These are phyloP conservation scores for Lepidium africanum DNA, from an alignment of 345 rosid species.

Conservation along the genomic window DNA sequence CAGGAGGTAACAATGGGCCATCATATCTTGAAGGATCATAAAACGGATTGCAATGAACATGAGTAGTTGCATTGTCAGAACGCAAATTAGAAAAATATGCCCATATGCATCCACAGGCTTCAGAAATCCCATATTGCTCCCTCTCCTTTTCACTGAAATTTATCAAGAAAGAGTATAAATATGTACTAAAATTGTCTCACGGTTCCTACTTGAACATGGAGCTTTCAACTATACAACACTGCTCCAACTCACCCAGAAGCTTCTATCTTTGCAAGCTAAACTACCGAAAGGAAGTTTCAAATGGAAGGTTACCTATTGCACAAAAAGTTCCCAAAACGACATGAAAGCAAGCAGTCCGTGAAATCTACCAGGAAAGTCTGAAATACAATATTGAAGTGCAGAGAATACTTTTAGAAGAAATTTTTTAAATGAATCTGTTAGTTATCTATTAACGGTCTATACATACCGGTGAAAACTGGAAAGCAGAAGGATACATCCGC, in stretches of 20 bases:
- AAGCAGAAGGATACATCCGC: constrained; percentile 95
- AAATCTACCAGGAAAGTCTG: constrained; percentile 94
- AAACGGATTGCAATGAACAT: constrained; percentile 71
- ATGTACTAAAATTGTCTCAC: background rate
- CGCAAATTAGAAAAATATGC: constrained; percentile 76
- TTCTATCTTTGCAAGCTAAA: constrained; percentile 3
- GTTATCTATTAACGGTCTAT: constrained; percentile 4
- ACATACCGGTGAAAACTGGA: constrained; percentile 92
- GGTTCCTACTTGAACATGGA: background rate
- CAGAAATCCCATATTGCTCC: constrained; percentile 53
- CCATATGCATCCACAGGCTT: constrained; percentile 87
- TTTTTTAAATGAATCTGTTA: background rate
- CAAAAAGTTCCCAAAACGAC: constrained; percentile 94
- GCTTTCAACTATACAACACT: background rate
- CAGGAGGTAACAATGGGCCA: constrained; percentile 73
- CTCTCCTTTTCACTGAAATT: constrained; percentile 86
- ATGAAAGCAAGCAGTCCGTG: constrained; percentile 77
- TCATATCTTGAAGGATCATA: constrained; percentile 56
- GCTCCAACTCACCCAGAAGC: background rate
- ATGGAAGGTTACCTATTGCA: constrained; percentile 61
- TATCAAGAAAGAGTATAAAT: background rate
- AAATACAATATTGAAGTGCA: background rate
- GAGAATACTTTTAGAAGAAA: background rate
- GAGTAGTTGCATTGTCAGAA: constrained; percentile 45
- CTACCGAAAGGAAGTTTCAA: background rate